phyloP scores from a whole-genome alignment of 1,139 yeast genomes.

The Candida sp. region DNA sequence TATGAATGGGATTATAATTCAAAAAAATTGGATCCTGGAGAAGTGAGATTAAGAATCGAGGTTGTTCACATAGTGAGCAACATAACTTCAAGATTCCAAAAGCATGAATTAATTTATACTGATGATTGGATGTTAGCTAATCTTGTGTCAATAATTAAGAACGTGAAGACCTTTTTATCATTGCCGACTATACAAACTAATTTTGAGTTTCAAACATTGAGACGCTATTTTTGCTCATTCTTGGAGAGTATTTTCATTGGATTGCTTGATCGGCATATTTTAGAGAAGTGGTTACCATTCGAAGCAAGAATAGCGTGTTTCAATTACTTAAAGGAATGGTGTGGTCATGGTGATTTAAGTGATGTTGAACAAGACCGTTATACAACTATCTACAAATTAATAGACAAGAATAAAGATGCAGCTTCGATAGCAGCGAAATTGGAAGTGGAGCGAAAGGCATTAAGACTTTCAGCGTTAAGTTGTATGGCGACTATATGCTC shows the following conservation, averaged over 20 bases:
- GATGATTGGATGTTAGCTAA: constrained; percentile 73
- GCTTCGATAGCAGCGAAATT: constrained; percentile 69
- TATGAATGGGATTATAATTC: constrained; percentile 48
- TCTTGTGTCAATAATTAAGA: constrained; percentile 61
- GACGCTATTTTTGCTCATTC: constrained; percentile 79
- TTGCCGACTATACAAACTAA: constrained; percentile 58
- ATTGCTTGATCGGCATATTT: constrained; percentile 38
- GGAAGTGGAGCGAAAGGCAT: constrained; percentile 73
- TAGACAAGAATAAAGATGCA: constrained; percentile 41
- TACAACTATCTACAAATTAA: constrained; percentile 50
- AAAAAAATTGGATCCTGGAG: constrained; percentile 29
- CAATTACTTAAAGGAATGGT: constrained; percentile 87
- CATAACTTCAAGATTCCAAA: constrained; percentile 64
- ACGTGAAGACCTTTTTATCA: constrained; percentile 62
- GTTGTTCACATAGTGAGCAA: constrained; percentile 71
- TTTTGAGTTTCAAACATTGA: constrained; percentile 70
- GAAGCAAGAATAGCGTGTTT: constrained; percentile 85
- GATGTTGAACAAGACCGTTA: constrained; percentile 67
- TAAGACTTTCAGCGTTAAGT: constrained; percentile 71
- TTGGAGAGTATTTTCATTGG: constrained; percentile 67
- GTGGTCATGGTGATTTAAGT: constrained; percentile 76
- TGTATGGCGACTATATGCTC: constrained; percentile 83
- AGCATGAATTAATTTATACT: constrained; percentile 45
- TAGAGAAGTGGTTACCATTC: constrained; percentile 67
- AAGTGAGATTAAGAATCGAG: constrained; percentile 66